These are phyloP conservation scores for Solanum chacoense DNA, from an alignment of 305 asterid genomes.

Conservation along the genomic window DNA sequence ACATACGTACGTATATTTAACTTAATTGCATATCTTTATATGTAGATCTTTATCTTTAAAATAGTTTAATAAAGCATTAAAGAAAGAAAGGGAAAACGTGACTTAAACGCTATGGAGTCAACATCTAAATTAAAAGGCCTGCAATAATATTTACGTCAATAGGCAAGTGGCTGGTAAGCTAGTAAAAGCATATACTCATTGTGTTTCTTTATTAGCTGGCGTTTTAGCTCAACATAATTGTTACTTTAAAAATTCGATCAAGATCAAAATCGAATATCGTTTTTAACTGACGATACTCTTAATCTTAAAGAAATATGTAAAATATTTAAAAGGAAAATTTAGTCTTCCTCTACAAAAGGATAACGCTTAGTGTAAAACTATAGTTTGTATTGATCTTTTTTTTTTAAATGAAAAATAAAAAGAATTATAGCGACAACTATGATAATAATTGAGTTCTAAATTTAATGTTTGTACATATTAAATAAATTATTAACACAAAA, in stretches of 20 bases:
- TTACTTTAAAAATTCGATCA: not conserved
- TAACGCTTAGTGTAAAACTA: not conserved
- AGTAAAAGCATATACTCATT: not conserved
- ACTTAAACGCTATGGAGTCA: constrained; percentile 35
- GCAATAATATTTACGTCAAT: constrained; percentile 35
- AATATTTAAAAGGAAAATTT: not conserved
- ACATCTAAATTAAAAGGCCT: constrained; percentile 48
- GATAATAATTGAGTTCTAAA: not conserved
- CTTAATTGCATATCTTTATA: not conserved
- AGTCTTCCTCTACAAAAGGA: not conserved
- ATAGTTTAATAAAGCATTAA: not conserved
- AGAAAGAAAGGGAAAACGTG: constrained; percentile 12
- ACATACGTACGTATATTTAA: not conserved
- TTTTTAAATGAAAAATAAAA: not conserved
- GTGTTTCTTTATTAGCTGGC: not conserved
- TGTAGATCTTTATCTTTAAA: not conserved
- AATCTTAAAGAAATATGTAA: not conserved
- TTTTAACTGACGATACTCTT: not conserved
- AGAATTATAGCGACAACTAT: not conserved
- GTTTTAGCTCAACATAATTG: not conserved
- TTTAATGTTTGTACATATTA: not conserved
- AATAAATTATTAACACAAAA: too few relatives aligned
- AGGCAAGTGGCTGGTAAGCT: not conserved
- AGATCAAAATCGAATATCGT: not conserved
- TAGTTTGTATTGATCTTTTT: not conserved